phyloP scores from a whole-genome alignment of 2,329 filamentous ascomycete species.

The Fusarium nurragi region DNA sequence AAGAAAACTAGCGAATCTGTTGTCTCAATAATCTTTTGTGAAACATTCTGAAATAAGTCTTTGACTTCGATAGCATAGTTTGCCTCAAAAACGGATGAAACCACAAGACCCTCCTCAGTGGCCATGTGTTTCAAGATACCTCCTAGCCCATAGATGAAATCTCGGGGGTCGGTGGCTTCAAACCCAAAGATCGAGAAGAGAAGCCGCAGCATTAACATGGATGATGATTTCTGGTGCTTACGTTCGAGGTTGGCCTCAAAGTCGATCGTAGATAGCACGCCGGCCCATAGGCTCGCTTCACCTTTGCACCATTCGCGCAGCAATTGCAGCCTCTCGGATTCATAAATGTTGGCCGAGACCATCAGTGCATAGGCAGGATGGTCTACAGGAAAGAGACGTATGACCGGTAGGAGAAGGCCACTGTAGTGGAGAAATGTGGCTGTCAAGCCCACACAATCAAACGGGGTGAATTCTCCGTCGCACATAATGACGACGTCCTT shows the following conservation, averaged over 20 bases:
- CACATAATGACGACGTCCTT: background rate
- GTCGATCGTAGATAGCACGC: background rate
- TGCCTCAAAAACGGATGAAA: background rate
- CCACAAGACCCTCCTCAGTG: rapidly evolving
- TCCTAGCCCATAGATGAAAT: background rate
- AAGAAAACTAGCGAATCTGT: background rate
- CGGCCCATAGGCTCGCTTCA: background rate
- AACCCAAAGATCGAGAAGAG: background rate
- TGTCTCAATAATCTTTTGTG: background rate
- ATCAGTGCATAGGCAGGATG: background rate
- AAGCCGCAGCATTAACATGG: background rate
- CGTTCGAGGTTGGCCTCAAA: background rate
- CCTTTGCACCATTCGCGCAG: slow-evolving; percentile 15
- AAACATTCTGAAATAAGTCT: background rate
- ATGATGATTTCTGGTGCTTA: rapidly evolving
- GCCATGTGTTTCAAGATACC: slow-evolving; percentile 12
- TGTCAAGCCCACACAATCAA: background rate
- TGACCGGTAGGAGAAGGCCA: background rate
- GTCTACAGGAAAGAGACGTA: background rate
- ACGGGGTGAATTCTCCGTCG: background rate
- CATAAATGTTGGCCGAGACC: background rate
- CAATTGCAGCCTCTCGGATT: background rate
- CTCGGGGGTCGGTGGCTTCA: background rate
- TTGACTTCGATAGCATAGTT: background rate
- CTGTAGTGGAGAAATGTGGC: slow-evolving; percentile 3